These are phyloP conservation scores for Scutellaria barbata DNA, from an alignment of 257 asterid genomes.

Conservation along the genomic window DNA sequence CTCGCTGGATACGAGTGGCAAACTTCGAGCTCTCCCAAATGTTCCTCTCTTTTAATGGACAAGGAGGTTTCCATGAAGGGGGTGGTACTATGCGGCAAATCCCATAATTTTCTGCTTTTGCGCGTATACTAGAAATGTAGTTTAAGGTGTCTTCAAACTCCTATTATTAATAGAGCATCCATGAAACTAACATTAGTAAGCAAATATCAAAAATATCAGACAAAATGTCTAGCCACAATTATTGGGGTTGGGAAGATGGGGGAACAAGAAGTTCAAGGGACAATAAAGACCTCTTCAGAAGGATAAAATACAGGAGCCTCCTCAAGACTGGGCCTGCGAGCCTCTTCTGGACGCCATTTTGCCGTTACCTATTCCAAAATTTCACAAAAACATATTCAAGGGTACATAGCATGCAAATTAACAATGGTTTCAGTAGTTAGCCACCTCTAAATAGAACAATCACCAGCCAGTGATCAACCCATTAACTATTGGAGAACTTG, in stretches of 20 bases:
- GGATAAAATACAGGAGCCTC: conserved; percentile 97
- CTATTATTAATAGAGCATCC: conserved; percentile 45
- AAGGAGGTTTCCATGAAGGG: conserved; percentile 94
- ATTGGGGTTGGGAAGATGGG: conserved; percentile 22
- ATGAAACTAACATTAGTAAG: conserved; percentile 29
- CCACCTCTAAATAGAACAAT: conserved; percentile 2
- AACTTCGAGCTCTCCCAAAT: conserved; percentile 77
- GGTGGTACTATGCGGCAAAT: conserved; percentile 99
- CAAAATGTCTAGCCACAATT: conserved; percentile 3
- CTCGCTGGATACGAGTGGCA: conserved; percentile 82
- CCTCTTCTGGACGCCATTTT: conserved; percentile 85
- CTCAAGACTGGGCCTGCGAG: conserved; percentile 71
- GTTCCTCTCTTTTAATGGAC: conserved; percentile 70
- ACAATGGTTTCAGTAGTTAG: background rate
- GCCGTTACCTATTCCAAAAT: conserved; percentile 75
- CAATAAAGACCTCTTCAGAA: conserved; percentile 76
- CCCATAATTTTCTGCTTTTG: conserved; percentile 84
- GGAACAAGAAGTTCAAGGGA: conserved; percentile 20
- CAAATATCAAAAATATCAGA: conserved; percentile 18
- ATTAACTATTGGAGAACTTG: background rate
- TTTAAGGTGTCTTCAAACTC: conserved; percentile 88
- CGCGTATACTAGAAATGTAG: conserved; percentile 81
- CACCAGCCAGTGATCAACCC: conserved; percentile 17
- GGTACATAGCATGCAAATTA: conserved; percentile 13
- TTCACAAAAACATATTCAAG: conserved; percentile 32